Percentiles rank a stretch among this genome's conserved stretches.
phyloP scores from a whole-genome alignment of 768 basidiomycete genomes.

The Lenzites betulinus region DNA sequence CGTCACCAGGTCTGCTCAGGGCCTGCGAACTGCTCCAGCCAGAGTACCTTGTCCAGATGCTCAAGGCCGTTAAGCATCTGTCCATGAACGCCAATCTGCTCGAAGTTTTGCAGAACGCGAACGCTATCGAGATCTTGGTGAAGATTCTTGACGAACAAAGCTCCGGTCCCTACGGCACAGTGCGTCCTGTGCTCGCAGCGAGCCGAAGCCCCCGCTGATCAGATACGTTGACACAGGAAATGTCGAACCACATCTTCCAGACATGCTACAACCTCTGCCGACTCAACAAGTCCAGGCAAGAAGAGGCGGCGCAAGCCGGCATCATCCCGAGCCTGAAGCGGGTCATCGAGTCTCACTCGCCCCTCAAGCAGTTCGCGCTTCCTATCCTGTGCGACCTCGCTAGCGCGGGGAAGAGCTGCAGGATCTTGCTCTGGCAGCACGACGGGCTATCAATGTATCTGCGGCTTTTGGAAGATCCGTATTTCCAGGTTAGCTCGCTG shows the following conservation, averaged over 20 bases:
- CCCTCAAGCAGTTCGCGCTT: constrained; percentile 94
- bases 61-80: constrained; percentile 95
- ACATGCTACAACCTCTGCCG: constrained; percentile 96
- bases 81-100: constrained; percentile 91
- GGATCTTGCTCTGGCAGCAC: constrained; percentile 90
- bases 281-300: constrained; percentile 91
- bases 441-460: constrained; percentile 85
- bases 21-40: constrained; percentile 87
- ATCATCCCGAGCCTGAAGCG: constrained; percentile 90
- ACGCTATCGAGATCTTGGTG: constrained; percentile 90
- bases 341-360: constrained; percentile 86
- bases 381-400: constrained; percentile 97
- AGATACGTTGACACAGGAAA: constrained; percentile 60
- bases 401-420: constrained; percentile 90
- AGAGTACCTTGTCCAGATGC: constrained; percentile 84
- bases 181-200: constrained; percentile 36
- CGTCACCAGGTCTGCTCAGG: constrained; percentile 69
- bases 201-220: neutral
- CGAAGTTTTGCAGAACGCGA: constrained; percentile 94
- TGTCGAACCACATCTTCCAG: constrained; percentile 96
- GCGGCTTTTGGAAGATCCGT: constrained; percentile 77
- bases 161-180: constrained; percentile 77
- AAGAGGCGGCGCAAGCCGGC: constrained; percentile 95
- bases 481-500: constrained; percentile 89
- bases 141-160: constrained; percentile 81